Base-by-base conservation (phyloP, 2,329 filamentous ascomycete species). In the Aspergillus texensis region DNA sequence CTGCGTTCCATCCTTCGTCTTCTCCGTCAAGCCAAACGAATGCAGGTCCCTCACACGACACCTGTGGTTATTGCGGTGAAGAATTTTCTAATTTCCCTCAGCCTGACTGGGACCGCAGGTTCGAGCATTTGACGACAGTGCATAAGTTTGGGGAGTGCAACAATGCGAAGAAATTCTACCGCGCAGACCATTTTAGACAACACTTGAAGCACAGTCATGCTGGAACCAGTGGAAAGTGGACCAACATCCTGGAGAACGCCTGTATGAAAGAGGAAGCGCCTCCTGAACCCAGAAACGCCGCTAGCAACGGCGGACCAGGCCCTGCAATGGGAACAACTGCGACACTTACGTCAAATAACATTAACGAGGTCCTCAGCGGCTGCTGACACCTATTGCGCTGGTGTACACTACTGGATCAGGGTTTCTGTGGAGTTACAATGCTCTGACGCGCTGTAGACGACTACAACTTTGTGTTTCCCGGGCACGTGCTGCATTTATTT, bases 91-190 rank as follows among this genome's bases (percentile, higher is more conserved):
- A 83, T 66, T 77, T 78, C 60, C 81, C 92, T 46, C 90, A 94
- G 6, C 87, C 92, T 59, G 91, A 98, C 74, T 97, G 94, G 94
- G 91, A 96, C 58, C 85, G 88, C 65, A 89, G 95, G 62, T 88
- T 94, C 60, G 90, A 91, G 62, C 95, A 99, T 81, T 82, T 99
- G 60, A 94, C 93, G 74, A 90, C 92, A 71, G 87, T 93, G 67
- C 95, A 99, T 83, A 99, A 99, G 76, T 99, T 97, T 76, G 89
- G 93, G 67, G 95, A 98, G 80, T 99, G 95, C 85, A 99, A 99
- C 78, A 93, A 95, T 73, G 91, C 91, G 70, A 99, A 99, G 84
- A 98, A 98, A 78, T 99, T 99, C 78, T 99, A 91, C 82, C 88
- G 95, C 43, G 95, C 95, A 39, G 95, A 99, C 78, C 95, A 99